Conservation (phyloP, 108 stramenopile species). For the Cyclotella atomus region DNA sequence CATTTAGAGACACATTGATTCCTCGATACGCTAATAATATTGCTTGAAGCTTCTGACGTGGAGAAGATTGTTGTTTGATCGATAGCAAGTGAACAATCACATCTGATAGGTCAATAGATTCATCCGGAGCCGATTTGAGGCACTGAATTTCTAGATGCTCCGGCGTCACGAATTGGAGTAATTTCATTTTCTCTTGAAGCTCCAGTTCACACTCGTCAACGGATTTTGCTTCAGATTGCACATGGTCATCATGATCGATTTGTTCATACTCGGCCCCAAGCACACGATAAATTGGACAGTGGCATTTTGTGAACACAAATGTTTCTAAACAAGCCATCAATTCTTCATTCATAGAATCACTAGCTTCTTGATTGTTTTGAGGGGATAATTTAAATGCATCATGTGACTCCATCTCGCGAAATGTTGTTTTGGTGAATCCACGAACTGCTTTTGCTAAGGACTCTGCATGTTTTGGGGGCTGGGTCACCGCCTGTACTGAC, state of each 20-base stretch:
- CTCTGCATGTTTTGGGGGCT: conserved; percentile 17
- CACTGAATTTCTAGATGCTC: conserved; percentile 80
- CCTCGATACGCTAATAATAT: conserved; percentile 69
- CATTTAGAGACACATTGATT: conserved; percentile 64
- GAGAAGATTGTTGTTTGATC: conserved; percentile 63
- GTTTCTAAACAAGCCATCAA: conserved; percentile 35
- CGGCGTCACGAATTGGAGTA: conserved; percentile 72
- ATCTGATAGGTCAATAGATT: conserved; percentile 51
- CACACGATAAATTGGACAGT: conserved; percentile 32
- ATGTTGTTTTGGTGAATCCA: conserved; percentile 37
- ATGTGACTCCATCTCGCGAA: conserved; percentile 40
- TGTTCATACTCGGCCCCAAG: conserved; percentile 20
- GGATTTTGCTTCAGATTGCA: conserved; percentile 12
- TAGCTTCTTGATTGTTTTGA: neutral
- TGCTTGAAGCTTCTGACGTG: conserved; percentile 69
- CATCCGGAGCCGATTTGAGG: conserved; percentile 30
- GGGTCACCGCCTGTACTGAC: neutral
- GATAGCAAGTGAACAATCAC: conserved; percentile 59
- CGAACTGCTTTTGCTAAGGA: conserved; percentile 39
- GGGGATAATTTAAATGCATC: conserved; percentile 26
- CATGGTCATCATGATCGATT: conserved; percentile 12
- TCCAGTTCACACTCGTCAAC: conserved; percentile 28
- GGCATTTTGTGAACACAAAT: conserved; percentile 48
- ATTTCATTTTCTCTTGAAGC: conserved; percentile 42
- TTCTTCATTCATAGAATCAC: conserved; percentile 9